A percentile compares a stretch with the other conserved stretches of the same genome.
Evolutionary conservation across 2,329 filamentous ascomycete species (phyloP).

Genomic region (Stenocarpella maydis): DNA sequence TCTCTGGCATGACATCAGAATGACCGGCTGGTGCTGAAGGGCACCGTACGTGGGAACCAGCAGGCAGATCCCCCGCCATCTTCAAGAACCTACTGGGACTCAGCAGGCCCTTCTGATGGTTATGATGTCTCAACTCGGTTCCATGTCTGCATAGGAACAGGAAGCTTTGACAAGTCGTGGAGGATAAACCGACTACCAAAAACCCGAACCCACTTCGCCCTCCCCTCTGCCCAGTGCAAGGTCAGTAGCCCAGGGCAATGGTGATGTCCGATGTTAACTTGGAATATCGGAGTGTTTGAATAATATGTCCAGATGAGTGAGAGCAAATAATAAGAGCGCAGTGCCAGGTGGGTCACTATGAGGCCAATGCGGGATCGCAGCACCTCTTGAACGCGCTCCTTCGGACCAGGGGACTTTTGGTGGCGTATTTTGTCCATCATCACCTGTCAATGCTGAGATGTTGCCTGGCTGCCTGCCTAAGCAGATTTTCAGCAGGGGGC

Average conservation of each 20-base stretch:
- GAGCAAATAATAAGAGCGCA: background rate
- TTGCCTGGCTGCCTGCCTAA: background rate
- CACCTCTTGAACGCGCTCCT: background rate
- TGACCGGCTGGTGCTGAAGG: slow-evolving; percentile 11
- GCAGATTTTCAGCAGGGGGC: background rate
- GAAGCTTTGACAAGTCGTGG: background rate
- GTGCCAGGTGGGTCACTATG: background rate
- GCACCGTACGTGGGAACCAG: background rate
- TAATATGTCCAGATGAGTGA: too few relatives aligned
- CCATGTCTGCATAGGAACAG: background rate
- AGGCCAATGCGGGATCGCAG: slow-evolving; percentile 4
- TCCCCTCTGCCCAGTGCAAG: background rate
- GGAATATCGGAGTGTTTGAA: fast-evolving
- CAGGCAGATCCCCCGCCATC: background rate
- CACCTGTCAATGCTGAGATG: background rate
- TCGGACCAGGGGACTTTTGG: background rate
- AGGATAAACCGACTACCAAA: fast-evolving
- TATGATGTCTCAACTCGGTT: too few relatives aligned
- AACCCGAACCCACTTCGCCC: slow-evolving; percentile 11
- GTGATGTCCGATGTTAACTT: background rate
- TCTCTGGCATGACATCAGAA: slow-evolving; percentile 33
- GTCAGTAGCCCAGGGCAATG: background rate
- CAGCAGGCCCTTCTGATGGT: background rate
- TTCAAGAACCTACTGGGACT: background rate
- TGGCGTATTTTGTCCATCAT: background rate